Evolutionary conservation across 1,284 basidiomycete genomes (phyloP).

Genomic region (Moesziomyces sp.): DNA sequence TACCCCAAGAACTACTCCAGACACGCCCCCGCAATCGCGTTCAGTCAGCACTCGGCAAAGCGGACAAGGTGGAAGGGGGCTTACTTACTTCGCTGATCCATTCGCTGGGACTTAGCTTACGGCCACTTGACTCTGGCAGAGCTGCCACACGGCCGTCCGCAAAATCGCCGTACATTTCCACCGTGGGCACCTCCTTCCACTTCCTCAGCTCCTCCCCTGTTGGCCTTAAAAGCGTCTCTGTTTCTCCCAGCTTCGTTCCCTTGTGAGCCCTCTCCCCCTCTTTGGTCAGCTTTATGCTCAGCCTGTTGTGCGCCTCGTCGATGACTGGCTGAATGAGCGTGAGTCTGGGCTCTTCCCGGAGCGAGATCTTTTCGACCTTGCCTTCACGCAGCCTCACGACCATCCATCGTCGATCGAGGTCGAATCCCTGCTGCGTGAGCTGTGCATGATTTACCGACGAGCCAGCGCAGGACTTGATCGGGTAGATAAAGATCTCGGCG

Average conservation of each 20-base stretch:
- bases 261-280: constrained; percentile 3
- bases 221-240: constrained; percentile 29
- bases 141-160: constrained; percentile 46
- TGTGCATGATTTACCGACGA: constrained; percentile 15
- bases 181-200: constrained; percentile 24
- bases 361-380: constrained; percentile 28
- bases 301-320: constrained; percentile 15
- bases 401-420: constrained; percentile 58
- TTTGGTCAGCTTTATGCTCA: constrained; percentile 21
- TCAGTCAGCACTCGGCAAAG: too few relatives aligned
- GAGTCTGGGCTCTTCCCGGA: constrained; percentile 50
- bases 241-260: constrained; percentile 7
- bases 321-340: constrained; percentile 42
- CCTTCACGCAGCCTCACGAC: constrained; percentile 19
- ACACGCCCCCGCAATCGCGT: not conserved
- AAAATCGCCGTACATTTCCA: constrained; percentile 54
- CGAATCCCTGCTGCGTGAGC: constrained; percentile 45
- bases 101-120: constrained; percentile 26
- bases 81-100: constrained; percentile 46
- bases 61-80: not conserved
- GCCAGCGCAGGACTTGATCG: constrained; percentile 55
- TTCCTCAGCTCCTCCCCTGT: not conserved
- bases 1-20: constrained; percentile 48
- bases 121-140: not conserved
- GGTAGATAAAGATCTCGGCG: constrained; percentile 48